These are phyloP conservation scores for Plenodomus lindquistii DNA, from an alignment of 2,329 filamentous ascomycete species.

Conservation along the genomic window DNA sequence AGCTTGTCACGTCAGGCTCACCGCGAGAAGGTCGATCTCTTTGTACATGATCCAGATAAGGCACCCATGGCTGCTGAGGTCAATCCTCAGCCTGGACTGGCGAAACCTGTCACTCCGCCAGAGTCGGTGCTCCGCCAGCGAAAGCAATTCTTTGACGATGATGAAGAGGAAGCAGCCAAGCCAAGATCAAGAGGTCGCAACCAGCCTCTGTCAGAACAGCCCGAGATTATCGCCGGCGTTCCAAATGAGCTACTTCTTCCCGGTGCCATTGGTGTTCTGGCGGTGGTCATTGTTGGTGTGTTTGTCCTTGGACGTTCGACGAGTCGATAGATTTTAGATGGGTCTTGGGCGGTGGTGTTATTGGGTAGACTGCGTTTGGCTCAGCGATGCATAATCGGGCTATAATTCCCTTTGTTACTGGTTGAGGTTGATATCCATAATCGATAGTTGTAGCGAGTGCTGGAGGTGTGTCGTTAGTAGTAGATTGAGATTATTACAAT, in stretches of 20 bases:
- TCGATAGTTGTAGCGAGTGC: background rate
- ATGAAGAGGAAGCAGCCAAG: conserved; percentile 63
- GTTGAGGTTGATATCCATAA: background rate
- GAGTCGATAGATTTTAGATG: conserved; percentile 31
- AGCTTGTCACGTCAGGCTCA: conserved; percentile 74
- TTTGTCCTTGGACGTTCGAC: conserved; percentile 80
- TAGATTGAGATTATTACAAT: background rate
- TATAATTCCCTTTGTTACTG: background rate
- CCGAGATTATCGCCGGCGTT: conserved; percentile 86
- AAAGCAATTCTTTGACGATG: conserved; percentile 54
- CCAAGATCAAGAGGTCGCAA: conserved; percentile 39
- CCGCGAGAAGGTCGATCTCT: conserved; percentile 94
- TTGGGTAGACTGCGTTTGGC: background rate
- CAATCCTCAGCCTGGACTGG: conserved; percentile 60
- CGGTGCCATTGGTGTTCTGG: conserved; percentile 92
- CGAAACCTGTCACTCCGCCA: conserved; percentile 57
- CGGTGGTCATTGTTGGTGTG: conserved; percentile 89
- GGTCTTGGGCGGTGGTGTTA: background rate
- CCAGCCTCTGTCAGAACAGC: conserved; percentile 57
- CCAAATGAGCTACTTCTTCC: conserved; percentile 93
- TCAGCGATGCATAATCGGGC: background rate
- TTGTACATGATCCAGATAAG: conserved; percentile 90
- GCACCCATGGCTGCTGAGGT: conserved; percentile 72
- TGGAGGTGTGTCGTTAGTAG: background rate
- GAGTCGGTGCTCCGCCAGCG: conserved; percentile 55